These are phyloP conservation scores for Artemisia argyi DNA, from an alignment of 129 eudicot genomes.

Conservation along the genomic window DNA sequence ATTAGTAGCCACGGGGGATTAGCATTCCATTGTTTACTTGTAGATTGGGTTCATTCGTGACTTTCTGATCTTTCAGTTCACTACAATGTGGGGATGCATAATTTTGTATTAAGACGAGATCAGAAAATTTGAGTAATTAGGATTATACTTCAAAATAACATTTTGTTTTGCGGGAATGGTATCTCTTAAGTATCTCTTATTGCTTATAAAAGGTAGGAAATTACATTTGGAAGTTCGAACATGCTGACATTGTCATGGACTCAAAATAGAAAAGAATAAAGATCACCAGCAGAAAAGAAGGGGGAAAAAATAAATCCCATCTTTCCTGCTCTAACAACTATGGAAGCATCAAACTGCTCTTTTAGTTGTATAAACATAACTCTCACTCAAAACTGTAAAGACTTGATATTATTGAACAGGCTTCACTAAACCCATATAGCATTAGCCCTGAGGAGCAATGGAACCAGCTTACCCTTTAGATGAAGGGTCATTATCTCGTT, in stretches of 20 bases:
- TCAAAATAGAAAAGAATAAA: neutral
- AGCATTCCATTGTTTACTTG: no score
- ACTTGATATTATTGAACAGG: constrained; percentile 15
- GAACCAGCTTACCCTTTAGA: constrained; percentile 58
- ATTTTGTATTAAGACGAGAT: neutral
- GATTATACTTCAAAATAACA: neutral
- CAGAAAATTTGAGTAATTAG: neutral
- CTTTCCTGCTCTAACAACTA: constrained; percentile 36
- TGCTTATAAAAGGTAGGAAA: constrained; percentile 19
- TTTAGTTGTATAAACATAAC: constrained; percentile 13
- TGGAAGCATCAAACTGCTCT: constrained; percentile 15
- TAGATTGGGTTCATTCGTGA: no score
- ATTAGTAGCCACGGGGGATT: no score
- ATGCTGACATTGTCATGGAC: constrained; percentile 26
- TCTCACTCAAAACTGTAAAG: constrained; percentile 6
- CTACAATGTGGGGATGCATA: no score
- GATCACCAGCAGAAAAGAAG: neutral
- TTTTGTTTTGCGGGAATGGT: neutral
- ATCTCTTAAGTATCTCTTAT: constrained; percentile 16
- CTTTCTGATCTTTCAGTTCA: no score
- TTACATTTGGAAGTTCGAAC: constrained; percentile 20
- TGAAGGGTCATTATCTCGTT: constrained; percentile 78
- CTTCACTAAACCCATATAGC: constrained; percentile 73
- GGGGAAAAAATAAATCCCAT: neutral
- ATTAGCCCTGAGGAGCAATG: constrained; percentile 65